A percentile compares a stretch with the other conserved stretches of the same genome.
These are phyloP conservation scores for Acacia acuminata DNA, from an alignment of 306 rosid genomes.

Conservation along the genomic window DNA sequence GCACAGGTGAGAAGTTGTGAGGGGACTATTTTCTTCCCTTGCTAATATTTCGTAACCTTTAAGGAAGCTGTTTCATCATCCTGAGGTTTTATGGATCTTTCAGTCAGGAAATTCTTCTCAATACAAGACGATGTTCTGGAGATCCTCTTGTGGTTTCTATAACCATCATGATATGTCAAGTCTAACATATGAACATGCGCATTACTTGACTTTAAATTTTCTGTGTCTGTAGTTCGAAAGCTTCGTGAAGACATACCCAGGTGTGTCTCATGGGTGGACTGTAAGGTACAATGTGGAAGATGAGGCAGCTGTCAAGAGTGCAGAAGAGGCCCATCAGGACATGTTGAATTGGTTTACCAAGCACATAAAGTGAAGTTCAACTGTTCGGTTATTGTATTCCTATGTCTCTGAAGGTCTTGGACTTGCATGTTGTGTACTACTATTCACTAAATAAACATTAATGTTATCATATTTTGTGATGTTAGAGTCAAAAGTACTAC, in stretches of 20 bases:
- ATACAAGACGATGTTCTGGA: background rate
- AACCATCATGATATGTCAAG: background rate
- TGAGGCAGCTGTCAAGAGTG: constrained; percentile 48
- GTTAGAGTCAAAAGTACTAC: background rate
- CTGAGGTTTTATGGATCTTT: background rate
- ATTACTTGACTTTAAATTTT: background rate
- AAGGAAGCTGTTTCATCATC: background rate
- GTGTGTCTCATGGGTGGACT: constrained; percentile 69
- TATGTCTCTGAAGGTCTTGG: background rate
- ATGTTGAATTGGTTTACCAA: constrained; percentile 63
- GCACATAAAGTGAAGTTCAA: constrained; percentile 40
- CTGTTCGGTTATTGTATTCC: constrained; percentile 4
- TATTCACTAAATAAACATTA: background rate
- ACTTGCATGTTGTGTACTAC: background rate
- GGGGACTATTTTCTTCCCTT: background rate
- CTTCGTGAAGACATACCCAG: constrained; percentile 62
- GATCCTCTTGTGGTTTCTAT: background rate
- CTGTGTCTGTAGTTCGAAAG: constrained; percentile 41
- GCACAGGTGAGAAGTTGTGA: constrained; percentile 43
- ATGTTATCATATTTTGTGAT: background rate
- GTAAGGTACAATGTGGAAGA: constrained; percentile 53
- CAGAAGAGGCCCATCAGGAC: constrained; percentile 69
- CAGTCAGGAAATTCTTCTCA: too few relatives aligned
- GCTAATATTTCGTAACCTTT: background rate
- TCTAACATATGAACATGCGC: background rate